Percentiles rank a stretch among this genome's conserved stretches.
phyloP scores from a whole-genome alignment of 257 asterid genomes.

The Jasminum sambac region DNA sequence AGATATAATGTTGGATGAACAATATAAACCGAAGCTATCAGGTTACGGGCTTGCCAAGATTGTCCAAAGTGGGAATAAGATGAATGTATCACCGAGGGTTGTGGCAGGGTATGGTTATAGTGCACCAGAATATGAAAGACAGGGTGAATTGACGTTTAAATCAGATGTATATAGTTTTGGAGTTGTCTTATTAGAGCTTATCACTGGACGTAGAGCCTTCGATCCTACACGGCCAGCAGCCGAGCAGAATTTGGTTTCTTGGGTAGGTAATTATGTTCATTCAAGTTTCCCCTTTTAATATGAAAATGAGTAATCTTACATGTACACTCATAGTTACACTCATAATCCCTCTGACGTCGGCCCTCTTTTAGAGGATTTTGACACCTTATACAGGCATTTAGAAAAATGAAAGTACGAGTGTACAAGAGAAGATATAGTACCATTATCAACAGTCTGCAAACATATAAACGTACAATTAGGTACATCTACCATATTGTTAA shows the following conservation, averaged over 20 bases:
- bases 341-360: too few species aligned
- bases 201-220: conserved; percentile 79
- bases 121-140: conserved; percentile 81
- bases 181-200: conserved; percentile 69
- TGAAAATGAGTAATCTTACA: not conserved
- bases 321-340: too few species aligned
- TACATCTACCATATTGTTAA: too few species aligned
- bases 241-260: conserved; percentile 66
- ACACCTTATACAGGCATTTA: too few species aligned
- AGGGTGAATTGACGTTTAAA: conserved; percentile 62
- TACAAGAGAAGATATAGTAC: too few species aligned
- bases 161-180: conserved; percentile 89
- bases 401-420: too few species aligned
- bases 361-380: too few species aligned
- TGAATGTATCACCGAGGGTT: conserved; percentile 51
- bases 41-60: conserved; percentile 87
- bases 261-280: conserved; percentile 72
- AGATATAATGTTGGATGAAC: conserved; percentile 60
- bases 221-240: conserved; percentile 51
- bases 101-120: conserved; percentile 68
- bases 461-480: too few species aligned
- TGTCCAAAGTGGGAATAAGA: conserved; percentile 52
- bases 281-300: not conserved
- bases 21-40: conserved; percentile 55
- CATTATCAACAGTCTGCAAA: too few species aligned